Evolutionary conservation across 805 yeast species (phyloP), one percentile per base, ranked within the genome.

Genomic region (Teunomyces stri): DNA sequence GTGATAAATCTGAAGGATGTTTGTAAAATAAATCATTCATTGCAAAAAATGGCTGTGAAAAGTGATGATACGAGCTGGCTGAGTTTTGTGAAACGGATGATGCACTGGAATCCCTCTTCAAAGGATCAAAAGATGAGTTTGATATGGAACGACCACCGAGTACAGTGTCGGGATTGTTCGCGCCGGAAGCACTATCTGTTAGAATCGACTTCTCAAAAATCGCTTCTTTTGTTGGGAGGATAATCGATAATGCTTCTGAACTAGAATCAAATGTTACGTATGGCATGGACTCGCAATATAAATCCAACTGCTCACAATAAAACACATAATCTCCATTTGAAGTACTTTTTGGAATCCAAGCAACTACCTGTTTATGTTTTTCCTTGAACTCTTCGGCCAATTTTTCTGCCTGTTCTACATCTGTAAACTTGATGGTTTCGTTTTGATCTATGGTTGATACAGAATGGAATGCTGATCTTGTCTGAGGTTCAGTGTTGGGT

Each of bases 341-440:
- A 1, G 85, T 77, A n/a, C 78, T 65, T 42, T 78, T 74, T 0
- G 89, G 86, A 0, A 82, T 62, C 91, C 92, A 86, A 4, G 64
- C 48, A 10, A 67, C 62, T n/a, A 54, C 55, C 27, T 48, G 56
- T 25, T 56, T 51, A 35, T 59, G 47, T 5, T 46, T 42, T 11
- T 45, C 44, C 27, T 56, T 57, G 46, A 61, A 62, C 12, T 60
- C 62, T 9, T 60, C 60, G 2, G 54, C 58, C 42, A 62, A 35
- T 12, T 43, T 47, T 47, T 68, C 70, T 11, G 74, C 75, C 36
- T 60, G 65, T 9, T 57, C 64, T 20, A 59, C 48, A 27, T 56
- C 48, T 6, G 58, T 52, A 29, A 60, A 46, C 21, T 44, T 36
- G 11, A 52, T 46, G 10, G 49, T 45, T 12, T 54, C 47, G 5